Evolutionary conservation across 176 grass and related monocot species (phyloP), one percentile per base, ranked within the genome.

Genomic region (Aechmea fasciata): DNA sequence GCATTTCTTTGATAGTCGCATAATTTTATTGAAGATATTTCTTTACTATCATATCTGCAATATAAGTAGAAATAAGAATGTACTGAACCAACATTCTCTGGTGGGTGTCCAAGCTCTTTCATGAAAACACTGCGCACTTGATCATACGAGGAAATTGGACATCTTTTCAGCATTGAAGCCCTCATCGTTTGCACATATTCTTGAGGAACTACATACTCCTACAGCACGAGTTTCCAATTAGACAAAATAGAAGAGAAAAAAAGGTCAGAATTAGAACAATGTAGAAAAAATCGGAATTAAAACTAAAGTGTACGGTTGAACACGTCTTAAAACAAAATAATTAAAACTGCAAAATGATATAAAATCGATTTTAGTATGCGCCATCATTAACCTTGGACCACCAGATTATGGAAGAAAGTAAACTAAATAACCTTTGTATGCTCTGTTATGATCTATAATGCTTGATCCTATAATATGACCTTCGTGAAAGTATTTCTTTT

Each of bases 171-270:
- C 89, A 97, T 97, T 13, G 89, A 92, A 26, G 78, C 86, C 85
- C 86, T 83, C 89, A 96, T 85, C 71, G 82, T 96, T 73, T 84
- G 73, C 50, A 96, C 81, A 24, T 96, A 91, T 78, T 96, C 92
- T 80, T 76, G 57, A 11, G 92, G 88, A 69, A 96, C 79, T 49
- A 96, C 93, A 63, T 92, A 96, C 69, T 96, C 93, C 88, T 86
- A 66, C 19, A 68, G 11, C 28, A 73, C 23, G 33, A 77, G 20
- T 1, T 48, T 63, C 3, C 28, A 76, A 74, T 12, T 72, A 82
- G 23, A 65, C 20, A 61, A 15, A 81, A 61, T 11, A 75, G 59
- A 12, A 66, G 24, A 11, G 10, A 50, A 76, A 22, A 64, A 12
- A 51, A 33, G 22, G 1, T 2, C 9, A 29, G 9, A 47, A 76